phyloP scores from a whole-genome alignment of 768 basidiomycete species.

The Tephrocybe sp. region DNA sequence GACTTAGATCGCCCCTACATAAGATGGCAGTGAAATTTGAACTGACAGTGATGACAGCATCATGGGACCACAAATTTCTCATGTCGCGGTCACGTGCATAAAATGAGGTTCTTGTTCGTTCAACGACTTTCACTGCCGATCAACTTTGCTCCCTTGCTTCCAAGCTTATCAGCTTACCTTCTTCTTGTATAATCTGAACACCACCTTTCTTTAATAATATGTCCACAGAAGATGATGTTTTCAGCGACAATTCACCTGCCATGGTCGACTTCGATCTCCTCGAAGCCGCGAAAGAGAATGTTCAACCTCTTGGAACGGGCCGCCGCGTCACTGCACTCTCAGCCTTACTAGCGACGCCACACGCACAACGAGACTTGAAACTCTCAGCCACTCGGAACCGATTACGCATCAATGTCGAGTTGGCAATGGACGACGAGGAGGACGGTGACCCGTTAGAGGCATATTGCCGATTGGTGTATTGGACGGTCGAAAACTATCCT shows the following conservation, averaged over 20 bases:
- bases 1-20: too few species aligned
- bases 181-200: background rate
- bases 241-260: conserved; percentile 36
- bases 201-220: conserved; percentile 8
- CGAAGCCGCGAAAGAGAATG: conserved; percentile 84
- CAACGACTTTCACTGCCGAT: too few species aligned
- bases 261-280: conserved; percentile 81
- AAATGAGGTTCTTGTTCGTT: too few species aligned
- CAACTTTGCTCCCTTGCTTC: too few species aligned
- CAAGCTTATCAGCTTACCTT: too few species aligned
- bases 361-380: conserved; percentile 70
- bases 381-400: conserved; percentile 63
- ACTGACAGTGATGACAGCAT: too few species aligned
- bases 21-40: too few species aligned
- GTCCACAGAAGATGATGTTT: conserved; percentile 37
- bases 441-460: conserved; percentile 84
- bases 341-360: conserved; percentile 70
- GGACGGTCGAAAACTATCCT: conserved; percentile 93
- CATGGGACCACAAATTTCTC: background rate
- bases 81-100: conserved; percentile 6
- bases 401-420: conserved; percentile 68
- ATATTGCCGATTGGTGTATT: conserved; percentile 81
- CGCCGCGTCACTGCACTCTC: conserved; percentile 77
- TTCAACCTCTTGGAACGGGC: conserved; percentile 79
- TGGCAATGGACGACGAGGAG: conserved; percentile 79